Percentiles rank a stretch among this genome's conserved stretches.
phyloP scores from a whole-genome alignment of 306 rosid species.

The Nissolia schottii region DNA sequence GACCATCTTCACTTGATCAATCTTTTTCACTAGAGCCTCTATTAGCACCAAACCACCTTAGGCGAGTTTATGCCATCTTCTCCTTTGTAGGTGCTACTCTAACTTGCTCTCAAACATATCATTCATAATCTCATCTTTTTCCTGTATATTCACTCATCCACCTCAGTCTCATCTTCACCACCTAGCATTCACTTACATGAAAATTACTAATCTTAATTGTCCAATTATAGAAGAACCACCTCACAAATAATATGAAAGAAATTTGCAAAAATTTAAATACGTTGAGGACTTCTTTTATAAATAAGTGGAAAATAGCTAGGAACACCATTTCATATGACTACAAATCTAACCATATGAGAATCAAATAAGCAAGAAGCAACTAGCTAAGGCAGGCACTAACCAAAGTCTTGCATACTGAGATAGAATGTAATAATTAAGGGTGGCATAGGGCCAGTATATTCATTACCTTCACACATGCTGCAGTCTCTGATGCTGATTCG shows the following conservation, averaged over 20 bases:
- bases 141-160: background rate
- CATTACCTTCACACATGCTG: constrained; percentile 69
- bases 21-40: background rate
- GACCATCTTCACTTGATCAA: background rate
- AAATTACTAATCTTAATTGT: background rate
- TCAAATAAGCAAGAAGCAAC: constrained; percentile 10
- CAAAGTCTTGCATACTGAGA: background rate
- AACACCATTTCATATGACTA: no score
- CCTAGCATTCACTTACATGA: background rate
- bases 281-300: background rate
- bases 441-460: background rate
- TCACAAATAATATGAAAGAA: background rate
- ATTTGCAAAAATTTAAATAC: constrained; percentile 10
- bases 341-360: no score
- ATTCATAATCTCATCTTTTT: background rate
- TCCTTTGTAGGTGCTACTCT: background rate
- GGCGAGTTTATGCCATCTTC: background rate
- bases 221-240: background rate
- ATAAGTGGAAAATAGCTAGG: background rate
- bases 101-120: background rate
- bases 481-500: constrained; percentile 54
- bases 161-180: background rate
- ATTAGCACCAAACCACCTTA: background rate
- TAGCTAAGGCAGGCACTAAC: background rate
- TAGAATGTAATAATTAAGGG: background rate